A percentile compares a stretch with the other conserved stretches of the same genome.
These are phyloP conservation scores for Neocatenulostroma microsporum DNA, from an alignment of 2,329 filamentous ascomycete species.

Conservation along the genomic window DNA sequence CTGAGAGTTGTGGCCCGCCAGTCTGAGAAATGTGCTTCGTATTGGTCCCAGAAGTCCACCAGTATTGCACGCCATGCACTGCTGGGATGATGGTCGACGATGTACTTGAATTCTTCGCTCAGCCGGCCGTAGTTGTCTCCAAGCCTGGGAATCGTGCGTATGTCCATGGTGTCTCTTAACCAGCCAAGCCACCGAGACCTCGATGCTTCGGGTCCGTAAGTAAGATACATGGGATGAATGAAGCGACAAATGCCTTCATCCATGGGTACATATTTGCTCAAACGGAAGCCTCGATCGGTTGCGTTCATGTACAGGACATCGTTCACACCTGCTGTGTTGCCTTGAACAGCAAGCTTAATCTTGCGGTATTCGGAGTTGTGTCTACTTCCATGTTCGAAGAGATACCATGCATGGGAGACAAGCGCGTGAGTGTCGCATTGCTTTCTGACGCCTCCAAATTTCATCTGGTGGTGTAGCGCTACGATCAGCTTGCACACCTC, in stretches of 20 bases:
- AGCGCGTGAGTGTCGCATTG: background rate
- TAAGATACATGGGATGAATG: background rate
- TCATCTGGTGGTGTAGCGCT: too few species aligned
- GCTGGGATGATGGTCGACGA: too few species aligned
- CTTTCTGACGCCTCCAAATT: background rate
- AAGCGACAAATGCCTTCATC: background rate
- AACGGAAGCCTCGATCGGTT: background rate
- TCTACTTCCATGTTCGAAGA: background rate
- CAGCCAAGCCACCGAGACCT: too few species aligned
- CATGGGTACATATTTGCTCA: background rate
- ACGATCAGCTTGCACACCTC: background rate
- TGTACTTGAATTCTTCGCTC: too few species aligned
- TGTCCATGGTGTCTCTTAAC: too few species aligned
- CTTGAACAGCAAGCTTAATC: background rate
- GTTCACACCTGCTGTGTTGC: background rate
- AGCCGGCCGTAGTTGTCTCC: too few species aligned
- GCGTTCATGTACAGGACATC: too few species aligned
- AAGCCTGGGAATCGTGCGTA: too few species aligned
- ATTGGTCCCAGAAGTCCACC: too few species aligned
- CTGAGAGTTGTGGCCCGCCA: too few species aligned
- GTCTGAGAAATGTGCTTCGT: too few species aligned
- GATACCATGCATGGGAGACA: constrained; percentile 1
- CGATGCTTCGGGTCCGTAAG: background rate
- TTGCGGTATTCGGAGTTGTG: background rate
- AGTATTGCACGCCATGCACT: too few species aligned